Percentiles rank a stretch among this genome's conserved stretches.
These are phyloP conservation scores for Metschnikowia hibisci DNA, from an alignment of 805 yeast genomes.

Conservation along the genomic window DNA sequence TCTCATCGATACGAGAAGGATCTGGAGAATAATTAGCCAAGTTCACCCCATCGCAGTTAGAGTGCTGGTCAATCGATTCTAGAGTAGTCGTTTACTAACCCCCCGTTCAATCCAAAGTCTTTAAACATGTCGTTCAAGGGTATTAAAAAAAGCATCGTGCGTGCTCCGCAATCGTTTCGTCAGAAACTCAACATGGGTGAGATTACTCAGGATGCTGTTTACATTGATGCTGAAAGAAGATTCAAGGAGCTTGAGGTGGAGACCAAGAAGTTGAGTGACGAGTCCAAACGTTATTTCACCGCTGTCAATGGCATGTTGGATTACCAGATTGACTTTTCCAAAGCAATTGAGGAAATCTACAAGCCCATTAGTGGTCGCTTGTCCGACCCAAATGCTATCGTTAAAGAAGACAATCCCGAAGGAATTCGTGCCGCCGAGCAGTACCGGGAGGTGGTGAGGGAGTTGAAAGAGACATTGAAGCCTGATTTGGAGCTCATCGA, in stretches of 20 bases:
- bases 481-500: slow-evolving; percentile 94
- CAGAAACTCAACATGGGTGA: slow-evolving; percentile 86
- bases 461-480: slow-evolving; percentile 76
- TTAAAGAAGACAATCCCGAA: slow-evolving; percentile 93
- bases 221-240: slow-evolving; percentile 92
- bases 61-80: too few relatives aligned
- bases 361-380: slow-evolving; percentile 92
- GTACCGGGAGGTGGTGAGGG: slow-evolving; percentile 82
- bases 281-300: slow-evolving; percentile 81
- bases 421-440: slow-evolving; percentile 94
- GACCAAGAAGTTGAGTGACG: slow-evolving; percentile 85
- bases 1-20: too few relatives aligned
- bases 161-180: slow-evolving; percentile 90
- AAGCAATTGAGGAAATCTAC: slow-evolving; percentile 91
- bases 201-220: slow-evolving; percentile 69
- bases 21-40: too few relatives aligned
- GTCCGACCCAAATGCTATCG: slow-evolving; percentile 81
- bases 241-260: slow-evolving; percentile 88
- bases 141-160: slow-evolving; percentile 67
- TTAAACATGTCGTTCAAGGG: slow-evolving; percentile 80
- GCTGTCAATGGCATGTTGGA: slow-evolving; percentile 93
- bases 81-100: too few relatives aligned
- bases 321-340: slow-evolving; percentile 93
- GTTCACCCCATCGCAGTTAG: too few relatives aligned
- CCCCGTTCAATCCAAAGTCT: neutral